Evolutionary conservation across 73 alveolate genomes (phyloP).

Genomic region (Stentor roeselii): DNA sequence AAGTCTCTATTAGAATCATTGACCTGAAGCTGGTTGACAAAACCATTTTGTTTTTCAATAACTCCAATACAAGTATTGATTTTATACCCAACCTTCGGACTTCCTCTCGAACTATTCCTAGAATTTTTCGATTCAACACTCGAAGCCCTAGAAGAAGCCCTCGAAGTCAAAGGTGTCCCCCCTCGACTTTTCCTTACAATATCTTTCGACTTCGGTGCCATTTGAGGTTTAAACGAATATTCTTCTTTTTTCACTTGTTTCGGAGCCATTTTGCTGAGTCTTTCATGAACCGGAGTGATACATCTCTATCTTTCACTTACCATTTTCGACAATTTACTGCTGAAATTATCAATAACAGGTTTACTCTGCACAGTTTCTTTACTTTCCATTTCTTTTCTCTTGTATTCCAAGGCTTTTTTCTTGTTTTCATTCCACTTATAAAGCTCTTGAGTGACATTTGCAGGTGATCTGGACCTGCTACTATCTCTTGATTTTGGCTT

Average conservation of each 20-base stretch:
- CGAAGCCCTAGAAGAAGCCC: background rate
- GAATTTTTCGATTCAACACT: background rate
- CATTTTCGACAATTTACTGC: background rate
- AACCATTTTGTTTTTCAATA: background rate
- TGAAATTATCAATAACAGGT: slow-evolving; percentile 27
- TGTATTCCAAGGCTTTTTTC: background rate
- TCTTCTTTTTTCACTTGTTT: background rate
- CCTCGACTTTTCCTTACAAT: background rate
- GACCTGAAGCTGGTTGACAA: background rate
- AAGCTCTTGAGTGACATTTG: background rate
- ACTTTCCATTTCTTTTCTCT: background rate
- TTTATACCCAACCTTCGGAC: background rate
- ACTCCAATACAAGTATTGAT: background rate
- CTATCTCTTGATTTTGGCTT: background rate
- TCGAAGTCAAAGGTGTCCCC: background rate
- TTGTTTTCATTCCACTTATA: background rate
- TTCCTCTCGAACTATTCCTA: no score
- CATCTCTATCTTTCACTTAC: background rate
- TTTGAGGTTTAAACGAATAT: background rate
- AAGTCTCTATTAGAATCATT: background rate
- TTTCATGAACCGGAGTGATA: background rate
- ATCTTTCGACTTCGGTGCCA: background rate
- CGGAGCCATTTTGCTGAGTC: background rate
- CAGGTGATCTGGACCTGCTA: background rate
- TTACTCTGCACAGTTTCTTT: background rate